Evolutionary conservation across 306 rosid species (phyloP).

Genomic region (Prunus armeniaca): DNA sequence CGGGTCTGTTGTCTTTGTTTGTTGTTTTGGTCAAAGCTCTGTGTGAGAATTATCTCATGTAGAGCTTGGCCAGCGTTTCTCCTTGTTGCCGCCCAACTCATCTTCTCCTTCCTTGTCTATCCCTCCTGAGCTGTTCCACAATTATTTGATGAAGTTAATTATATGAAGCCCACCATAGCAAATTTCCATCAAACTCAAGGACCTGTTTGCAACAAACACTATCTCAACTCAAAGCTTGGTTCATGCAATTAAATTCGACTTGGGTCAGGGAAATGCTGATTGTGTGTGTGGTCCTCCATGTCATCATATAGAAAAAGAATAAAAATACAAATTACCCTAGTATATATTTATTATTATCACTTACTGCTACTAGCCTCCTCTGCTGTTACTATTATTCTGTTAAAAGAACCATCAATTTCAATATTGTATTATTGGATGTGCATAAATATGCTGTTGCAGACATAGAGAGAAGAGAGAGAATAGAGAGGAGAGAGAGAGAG

Average conservation of each 20-base stretch:
- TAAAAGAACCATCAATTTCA: conserved; percentile 36
- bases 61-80: conserved; percentile 27
- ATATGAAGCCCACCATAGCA: not conserved
- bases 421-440: conserved; percentile 50
- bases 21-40: conserved; percentile 7
- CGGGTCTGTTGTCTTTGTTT: conserved; percentile 17
- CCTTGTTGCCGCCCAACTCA: conserved; percentile 52
- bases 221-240: not conserved
- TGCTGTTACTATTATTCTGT: conserved; percentile 26
- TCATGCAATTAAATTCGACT: not conserved
- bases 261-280: not conserved
- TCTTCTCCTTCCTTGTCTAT: conserved; percentile 95
- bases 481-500: not conserved
- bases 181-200: not conserved
- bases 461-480: not conserved
- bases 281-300: conserved; percentile 25
- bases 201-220: not conserved
- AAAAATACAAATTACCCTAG: too few relatives aligned
- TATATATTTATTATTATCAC: too few relatives aligned
- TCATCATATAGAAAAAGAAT: too few relatives aligned
- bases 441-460: conserved; percentile 60
- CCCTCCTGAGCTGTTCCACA: conserved; percentile 93
- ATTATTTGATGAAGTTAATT: not conserved
- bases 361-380: not conserved
- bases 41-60: conserved; percentile 27